These are phyloP conservation scores for Penicillium occitanis DNA, from an alignment of 2,329 filamentous ascomycete genomes.

Conservation along the genomic window DNA sequence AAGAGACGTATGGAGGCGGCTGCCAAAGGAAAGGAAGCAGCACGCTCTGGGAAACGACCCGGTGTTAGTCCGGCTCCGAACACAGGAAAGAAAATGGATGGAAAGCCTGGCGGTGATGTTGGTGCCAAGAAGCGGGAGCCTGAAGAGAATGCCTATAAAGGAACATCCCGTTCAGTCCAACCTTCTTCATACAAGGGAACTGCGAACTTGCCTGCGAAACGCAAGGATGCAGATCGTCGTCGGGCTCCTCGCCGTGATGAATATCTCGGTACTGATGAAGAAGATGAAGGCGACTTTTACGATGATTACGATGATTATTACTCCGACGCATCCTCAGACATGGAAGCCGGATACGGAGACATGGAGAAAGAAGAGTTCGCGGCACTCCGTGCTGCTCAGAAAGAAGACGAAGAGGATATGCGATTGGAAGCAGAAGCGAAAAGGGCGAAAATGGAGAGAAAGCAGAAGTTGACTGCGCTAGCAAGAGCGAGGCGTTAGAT, in stretches of 20 bases:
- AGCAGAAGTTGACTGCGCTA: slow-evolving; percentile 42
- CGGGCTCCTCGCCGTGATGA: slow-evolving; percentile 39
- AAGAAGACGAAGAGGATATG: slow-evolving; percentile 50
- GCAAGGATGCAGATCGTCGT: slow-evolving; percentile 29
- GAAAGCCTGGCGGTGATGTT: slow-evolving; percentile 27
- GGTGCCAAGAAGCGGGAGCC: slow-evolving; percentile 34
- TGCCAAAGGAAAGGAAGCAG: slow-evolving; percentile 41
- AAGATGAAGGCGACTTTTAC: slow-evolving; percentile 47
- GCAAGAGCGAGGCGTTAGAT: slow-evolving; percentile 35
- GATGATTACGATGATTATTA: slow-evolving; percentile 45
- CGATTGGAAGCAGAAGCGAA: slow-evolving; percentile 46
- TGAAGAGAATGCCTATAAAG: slow-evolving; percentile 39
- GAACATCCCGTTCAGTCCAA: slow-evolving; percentile 37
- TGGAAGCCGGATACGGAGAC: slow-evolving; percentile 52
- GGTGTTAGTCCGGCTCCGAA: slow-evolving; percentile 25
- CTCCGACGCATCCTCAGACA: slow-evolving; percentile 50
- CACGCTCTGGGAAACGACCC: slow-evolving; percentile 30
- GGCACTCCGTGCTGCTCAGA: slow-evolving; percentile 43
- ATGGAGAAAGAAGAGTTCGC: slow-evolving; percentile 47
- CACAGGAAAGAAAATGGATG: slow-evolving; percentile 17
- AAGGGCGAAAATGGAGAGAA: slow-evolving; percentile 48
- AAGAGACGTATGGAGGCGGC: slow-evolving; percentile 47
- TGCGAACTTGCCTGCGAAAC: slow-evolving; percentile 35
- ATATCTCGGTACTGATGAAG: slow-evolving; percentile 50
- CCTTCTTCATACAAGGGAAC: slow-evolving; percentile 44